phyloP scores from a whole-genome alignment of 2,329 filamentous ascomycete species.

The Spiromastix sp. region DNA sequence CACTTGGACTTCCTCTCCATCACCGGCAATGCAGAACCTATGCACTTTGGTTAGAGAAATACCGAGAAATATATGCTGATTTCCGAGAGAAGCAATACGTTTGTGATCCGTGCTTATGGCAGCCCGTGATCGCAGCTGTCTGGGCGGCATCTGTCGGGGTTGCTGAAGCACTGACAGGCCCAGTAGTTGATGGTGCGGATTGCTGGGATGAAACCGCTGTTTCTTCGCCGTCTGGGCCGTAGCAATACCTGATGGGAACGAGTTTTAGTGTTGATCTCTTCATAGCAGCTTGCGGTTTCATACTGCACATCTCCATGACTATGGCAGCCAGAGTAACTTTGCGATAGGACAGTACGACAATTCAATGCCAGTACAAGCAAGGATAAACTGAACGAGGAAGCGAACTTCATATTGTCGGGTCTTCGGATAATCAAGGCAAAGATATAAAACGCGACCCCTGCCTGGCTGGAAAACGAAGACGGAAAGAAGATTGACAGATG shows the following conservation, averaged over 20 bases:
- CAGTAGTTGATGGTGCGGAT: conserved; percentile 11
- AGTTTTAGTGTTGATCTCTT: not conserved
- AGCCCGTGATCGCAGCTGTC: conserved; percentile 41
- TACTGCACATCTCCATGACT: conserved; percentile 21
- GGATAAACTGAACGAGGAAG: not conserved
- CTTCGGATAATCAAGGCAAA: not conserved
- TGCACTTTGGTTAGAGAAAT: not conserved
- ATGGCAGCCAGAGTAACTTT: conserved; percentile 22
- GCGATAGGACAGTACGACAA: conserved; percentile 2
- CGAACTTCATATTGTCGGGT: not conserved
- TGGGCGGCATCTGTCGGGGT: conserved; percentile 21
- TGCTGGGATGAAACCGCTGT: conserved; percentile 16
- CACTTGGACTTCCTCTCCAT: conserved; percentile 28
- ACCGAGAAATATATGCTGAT: no score
- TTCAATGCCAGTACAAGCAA: not conserved
- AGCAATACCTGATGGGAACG: conserved; percentile 15
- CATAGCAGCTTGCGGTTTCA: not conserved
- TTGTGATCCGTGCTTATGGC: conserved; percentile 38
- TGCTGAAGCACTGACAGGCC: conserved; percentile 15
- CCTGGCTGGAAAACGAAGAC: not conserved
- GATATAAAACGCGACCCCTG: not conserved
- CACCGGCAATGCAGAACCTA: conserved; percentile 25
- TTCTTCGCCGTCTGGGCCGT: conserved; percentile 20
- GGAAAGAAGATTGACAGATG: no score
- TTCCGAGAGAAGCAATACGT: conserved; percentile 23